Percentiles rank a stretch among this genome's conserved stretches.
phyloP scores from a whole-genome alignment of 805 yeast species.

The Metschnikowia borealis region DNA sequence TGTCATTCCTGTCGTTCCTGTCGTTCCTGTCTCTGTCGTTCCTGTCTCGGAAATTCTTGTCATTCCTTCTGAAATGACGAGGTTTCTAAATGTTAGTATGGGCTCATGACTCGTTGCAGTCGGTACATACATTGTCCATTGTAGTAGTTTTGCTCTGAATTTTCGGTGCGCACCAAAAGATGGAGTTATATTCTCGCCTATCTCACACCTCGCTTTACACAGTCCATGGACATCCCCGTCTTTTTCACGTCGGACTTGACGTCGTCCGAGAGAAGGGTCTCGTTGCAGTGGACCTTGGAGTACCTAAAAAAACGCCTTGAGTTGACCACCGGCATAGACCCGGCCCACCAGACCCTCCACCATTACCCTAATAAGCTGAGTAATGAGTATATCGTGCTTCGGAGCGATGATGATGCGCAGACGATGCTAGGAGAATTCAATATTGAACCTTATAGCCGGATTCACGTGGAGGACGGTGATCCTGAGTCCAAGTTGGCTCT shows the following conservation, averaged over 20 bases:
- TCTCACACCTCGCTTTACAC: background rate
- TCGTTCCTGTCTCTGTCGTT: background rate
- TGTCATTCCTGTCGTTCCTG: background rate
- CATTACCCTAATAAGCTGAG: conserved; percentile 41
- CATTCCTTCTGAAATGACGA: conserved; percentile 13
- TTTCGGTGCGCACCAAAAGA: conserved; percentile 1
- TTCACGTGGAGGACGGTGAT: conserved; percentile 57
- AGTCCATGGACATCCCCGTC: conserved; percentile 42
- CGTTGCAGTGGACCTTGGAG: conserved; percentile 56
- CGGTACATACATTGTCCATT: conserved; percentile 18
- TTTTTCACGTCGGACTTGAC: conserved; percentile 63
- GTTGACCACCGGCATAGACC: conserved; percentile 70
- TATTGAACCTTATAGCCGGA: conserved; percentile 41
- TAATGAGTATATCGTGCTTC: conserved; percentile 29
- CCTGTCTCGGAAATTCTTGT: background rate
- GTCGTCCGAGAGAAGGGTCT: conserved; percentile 64
- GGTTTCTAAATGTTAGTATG: conserved; percentile 13
- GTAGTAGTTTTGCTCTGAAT: conserved; percentile 1
- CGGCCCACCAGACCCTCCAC: conserved; percentile 48
- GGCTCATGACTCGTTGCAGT: too few species aligned
- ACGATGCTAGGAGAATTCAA: conserved; percentile 21
- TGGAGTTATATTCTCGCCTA: too few species aligned
- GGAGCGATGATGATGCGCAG: conserved; percentile 19
- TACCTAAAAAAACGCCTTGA: conserved; percentile 56
- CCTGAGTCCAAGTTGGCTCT: conserved; percentile 48